These are phyloP conservation scores for Tricholoma hemisulphureum DNA, from an alignment of 768 basidiomycete species.

Conservation along the genomic window DNA sequence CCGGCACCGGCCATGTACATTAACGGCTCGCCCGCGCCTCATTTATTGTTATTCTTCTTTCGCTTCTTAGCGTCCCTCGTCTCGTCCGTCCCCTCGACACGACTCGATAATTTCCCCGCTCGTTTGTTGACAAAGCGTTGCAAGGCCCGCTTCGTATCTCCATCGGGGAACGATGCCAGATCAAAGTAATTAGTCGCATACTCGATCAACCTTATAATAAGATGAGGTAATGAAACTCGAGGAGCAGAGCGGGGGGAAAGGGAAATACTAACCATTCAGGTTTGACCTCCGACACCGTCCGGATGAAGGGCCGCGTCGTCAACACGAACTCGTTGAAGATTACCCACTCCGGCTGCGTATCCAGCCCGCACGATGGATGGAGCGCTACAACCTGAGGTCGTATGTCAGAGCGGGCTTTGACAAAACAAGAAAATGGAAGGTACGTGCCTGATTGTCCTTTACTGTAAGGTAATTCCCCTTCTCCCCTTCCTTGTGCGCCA, in stretches of 20 bases:
- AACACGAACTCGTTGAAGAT: conserved; percentile 93
- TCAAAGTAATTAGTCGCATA: conserved; percentile 65
- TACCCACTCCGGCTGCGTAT: conserved; percentile 89
- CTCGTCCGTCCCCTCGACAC: conserved; percentile 24
- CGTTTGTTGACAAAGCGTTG: conserved; percentile 54
- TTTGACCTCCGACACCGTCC: conserved; percentile 84
- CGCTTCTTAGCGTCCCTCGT: conserved; percentile 32
- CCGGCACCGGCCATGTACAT: not conserved
- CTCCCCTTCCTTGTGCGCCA: conserved; percentile 92
- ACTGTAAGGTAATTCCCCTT: conserved; percentile 86
- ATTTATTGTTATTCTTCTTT: conserved; percentile 22
- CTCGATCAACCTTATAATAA: conserved; percentile 36
- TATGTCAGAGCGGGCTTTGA: not conserved
- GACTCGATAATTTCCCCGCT: conserved; percentile 37
- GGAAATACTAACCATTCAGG: conserved; percentile 75
- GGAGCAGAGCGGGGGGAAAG: not conserved
- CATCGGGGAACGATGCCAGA: conserved; percentile 56
- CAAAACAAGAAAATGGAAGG: not conserved
- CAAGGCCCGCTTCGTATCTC: conserved; percentile 69
- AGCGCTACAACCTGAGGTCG: conserved; percentile 57
- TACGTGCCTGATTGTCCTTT: conserved; percentile 88
- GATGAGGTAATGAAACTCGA: conserved; percentile 3
- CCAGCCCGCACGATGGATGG: conserved; percentile 87
- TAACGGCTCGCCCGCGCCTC: too few species aligned
- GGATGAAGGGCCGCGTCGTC: conserved; percentile 85